Conservation (phyloP, 192 early-diverging fungal species). For the Mortierella claussenii region DNA sequence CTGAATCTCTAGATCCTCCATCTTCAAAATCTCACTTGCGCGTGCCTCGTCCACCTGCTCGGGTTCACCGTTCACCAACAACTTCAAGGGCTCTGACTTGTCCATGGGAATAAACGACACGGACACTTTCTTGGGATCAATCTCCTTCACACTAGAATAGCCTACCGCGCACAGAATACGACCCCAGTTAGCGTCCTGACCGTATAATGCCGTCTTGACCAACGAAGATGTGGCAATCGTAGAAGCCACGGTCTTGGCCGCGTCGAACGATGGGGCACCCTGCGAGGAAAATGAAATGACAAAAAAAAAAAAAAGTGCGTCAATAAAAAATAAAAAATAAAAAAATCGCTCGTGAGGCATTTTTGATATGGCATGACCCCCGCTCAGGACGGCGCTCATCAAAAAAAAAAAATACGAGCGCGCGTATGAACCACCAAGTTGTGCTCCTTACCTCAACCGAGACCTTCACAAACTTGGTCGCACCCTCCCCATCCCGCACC, state of each 20-base stretch:
- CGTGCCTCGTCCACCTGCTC: slow-evolving; percentile 81
- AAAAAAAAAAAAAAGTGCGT: slow-evolving; percentile 5
- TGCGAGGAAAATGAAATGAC: slow-evolving; percentile 37
- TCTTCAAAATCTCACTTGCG: slow-evolving; percentile 83
- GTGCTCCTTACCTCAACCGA: slow-evolving; percentile 71
- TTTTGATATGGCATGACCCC: no score
- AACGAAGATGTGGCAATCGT: slow-evolving; percentile 93
- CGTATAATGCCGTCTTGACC: slow-evolving; percentile 96
- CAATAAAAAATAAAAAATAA: slow-evolving; percentile 7
- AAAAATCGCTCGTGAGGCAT: neutral
- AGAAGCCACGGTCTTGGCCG: slow-evolving; percentile 84
- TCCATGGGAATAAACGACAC: slow-evolving; percentile 79
- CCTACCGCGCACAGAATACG: slow-evolving; percentile 93
- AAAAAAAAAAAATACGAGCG: no score
- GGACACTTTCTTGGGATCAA: slow-evolving; percentile 80
- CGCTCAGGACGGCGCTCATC: no score
- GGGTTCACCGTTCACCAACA: slow-evolving; percentile 87
- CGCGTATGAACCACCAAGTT: no score
- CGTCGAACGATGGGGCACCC: slow-evolving; percentile 77
- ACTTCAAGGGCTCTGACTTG: slow-evolving; percentile 66
- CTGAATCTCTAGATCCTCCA: slow-evolving; percentile 85
- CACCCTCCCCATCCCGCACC: slow-evolving; percentile 96
- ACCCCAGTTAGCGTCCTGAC: slow-evolving; percentile 99
- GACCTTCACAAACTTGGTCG: slow-evolving; percentile 96
- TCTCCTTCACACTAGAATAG: slow-evolving; percentile 76